Evolutionary conservation across 306 rosid genomes (phyloP).

Genomic region (Chamaecrista fasciculata): DNA sequence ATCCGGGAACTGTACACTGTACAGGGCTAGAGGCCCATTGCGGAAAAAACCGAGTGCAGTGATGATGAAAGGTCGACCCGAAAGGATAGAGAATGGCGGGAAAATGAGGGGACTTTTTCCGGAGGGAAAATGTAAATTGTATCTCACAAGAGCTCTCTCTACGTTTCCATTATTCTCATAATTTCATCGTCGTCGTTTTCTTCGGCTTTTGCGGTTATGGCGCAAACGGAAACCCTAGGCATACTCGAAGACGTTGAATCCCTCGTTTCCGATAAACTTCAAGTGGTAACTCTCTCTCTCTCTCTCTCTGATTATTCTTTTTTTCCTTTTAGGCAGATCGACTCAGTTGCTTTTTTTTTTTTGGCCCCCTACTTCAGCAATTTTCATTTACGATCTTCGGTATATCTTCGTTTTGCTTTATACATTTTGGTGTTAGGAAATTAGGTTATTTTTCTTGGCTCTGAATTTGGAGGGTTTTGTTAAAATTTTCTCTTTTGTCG

Average conservation of each 20-base stretch:
- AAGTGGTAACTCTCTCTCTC: constrained; percentile 3
- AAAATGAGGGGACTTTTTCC: background rate
- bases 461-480: background rate
- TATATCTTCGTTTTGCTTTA: background rate
- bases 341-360: background rate
- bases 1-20: no score
- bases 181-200: background rate
- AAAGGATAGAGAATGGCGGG: background rate
- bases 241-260: constrained; percentile 7
- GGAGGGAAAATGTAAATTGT: background rate
- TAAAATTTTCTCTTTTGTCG: background rate
- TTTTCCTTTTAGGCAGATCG: background rate
- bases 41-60: no score
- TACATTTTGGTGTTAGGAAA: background rate
- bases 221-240: background rate
- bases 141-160: background rate
- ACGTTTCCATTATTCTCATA: background rate
- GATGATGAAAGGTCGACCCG: background rate
- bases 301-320: background rate
- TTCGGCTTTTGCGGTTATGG: background rate
- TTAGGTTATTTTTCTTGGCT: background rate
- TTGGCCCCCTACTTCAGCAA: background rate
- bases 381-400: background rate
- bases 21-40: no score
- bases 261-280: constrained; percentile 9